These are phyloP conservation scores for Aspergillus vadensis DNA, from an alignment of 2,329 filamentous ascomycete genomes.

Conservation along the genomic window DNA sequence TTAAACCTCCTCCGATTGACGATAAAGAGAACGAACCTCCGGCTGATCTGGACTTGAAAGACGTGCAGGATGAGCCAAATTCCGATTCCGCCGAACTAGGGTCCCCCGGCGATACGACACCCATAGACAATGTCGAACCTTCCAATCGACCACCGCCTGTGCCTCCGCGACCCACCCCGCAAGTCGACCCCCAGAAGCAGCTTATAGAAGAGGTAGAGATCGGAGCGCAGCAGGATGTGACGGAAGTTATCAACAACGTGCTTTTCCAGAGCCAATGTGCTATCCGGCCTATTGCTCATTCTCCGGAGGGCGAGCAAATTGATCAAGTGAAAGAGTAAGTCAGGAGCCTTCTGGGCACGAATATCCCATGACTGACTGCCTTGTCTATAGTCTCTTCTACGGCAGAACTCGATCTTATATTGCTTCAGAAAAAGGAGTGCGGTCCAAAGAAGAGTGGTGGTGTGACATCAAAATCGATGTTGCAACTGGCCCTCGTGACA, in stretches of 20 bases:
- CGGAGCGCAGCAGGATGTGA: slow-evolving; percentile 86
- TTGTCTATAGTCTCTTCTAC: slow-evolving; percentile 50
- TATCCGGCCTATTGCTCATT: slow-evolving; percentile 69
- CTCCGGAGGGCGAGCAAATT: slow-evolving; percentile 72
- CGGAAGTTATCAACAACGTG: slow-evolving; percentile 91
- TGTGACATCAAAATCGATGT: slow-evolving; percentile 66
- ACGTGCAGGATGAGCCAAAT: slow-evolving; percentile 24
- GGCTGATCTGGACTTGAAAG: slow-evolving; percentile 23
- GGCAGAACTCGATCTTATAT: slow-evolving; percentile 50
- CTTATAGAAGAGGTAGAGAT: slow-evolving; percentile 56
- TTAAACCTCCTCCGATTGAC: slow-evolving; percentile 26
- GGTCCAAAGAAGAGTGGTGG: slow-evolving; percentile 60
- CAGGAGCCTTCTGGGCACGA: not conserved
- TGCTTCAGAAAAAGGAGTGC: slow-evolving; percentile 48
- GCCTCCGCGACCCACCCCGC: slow-evolving; percentile 54
- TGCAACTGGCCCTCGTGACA: slow-evolving; percentile 60
- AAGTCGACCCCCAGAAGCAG: slow-evolving; percentile 37
- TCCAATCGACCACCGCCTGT: slow-evolving; percentile 59
- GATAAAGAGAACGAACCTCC: slow-evolving; percentile 45
- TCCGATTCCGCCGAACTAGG: slow-evolving; percentile 12
- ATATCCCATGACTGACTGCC: not conserved
- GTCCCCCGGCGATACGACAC: slow-evolving; percentile 10
- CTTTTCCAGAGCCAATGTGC: slow-evolving; percentile 89
- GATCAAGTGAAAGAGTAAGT: slow-evolving; percentile 72
- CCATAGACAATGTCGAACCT: slow-evolving; percentile 30